Conservation (phyloP, 139 green algal species). For the Raphidocelis subcapitata region DNA sequence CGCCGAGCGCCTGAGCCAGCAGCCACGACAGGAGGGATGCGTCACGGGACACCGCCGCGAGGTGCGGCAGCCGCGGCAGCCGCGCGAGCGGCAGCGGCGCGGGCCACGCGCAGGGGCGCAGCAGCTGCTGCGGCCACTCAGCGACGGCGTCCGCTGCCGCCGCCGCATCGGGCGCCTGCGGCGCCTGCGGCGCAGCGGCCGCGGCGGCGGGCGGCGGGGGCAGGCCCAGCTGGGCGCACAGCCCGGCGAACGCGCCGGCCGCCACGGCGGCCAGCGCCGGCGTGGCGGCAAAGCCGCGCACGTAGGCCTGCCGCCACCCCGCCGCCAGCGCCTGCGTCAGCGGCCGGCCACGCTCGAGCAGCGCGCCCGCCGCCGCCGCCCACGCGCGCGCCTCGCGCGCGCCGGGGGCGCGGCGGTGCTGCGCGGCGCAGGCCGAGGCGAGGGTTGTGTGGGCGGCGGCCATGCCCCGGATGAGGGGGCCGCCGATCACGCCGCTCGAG, state of each 20-base stretch:
- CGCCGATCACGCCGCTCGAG: slow-evolving; percentile 41
- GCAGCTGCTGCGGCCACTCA: slow-evolving; percentile 14
- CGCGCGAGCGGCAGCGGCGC: background rate
- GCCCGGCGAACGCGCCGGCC: background rate
- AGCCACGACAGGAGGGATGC: slow-evolving; percentile 35
- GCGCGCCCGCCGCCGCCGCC: slow-evolving; percentile 42
- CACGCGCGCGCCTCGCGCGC: slow-evolving; percentile 57
- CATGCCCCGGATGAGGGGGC: slow-evolving; percentile 35
- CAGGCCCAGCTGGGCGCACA: slow-evolving; percentile 14
- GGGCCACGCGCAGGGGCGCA: slow-evolving; percentile 20
- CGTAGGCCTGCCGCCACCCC: slow-evolving; percentile 54
- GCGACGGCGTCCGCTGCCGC: slow-evolving; percentile 1
- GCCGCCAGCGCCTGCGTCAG: slow-evolving; percentile 37
- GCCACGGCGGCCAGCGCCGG: background rate
- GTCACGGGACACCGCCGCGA: slow-evolving; percentile 36
- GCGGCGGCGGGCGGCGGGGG: background rate
- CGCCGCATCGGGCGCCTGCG: background rate
- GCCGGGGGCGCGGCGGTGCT: slow-evolving; percentile 41
- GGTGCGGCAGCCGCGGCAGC: background rate
- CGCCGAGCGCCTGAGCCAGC: slow-evolving; percentile 14
- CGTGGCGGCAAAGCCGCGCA: slow-evolving; percentile 18
- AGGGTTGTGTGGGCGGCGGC: slow-evolving; percentile 40
- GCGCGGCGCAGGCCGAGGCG: slow-evolving; percentile 5
- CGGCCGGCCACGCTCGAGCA: slow-evolving; percentile 60
- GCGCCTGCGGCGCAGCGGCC: slow-evolving; percentile 1